Evolutionary conservation across 768 basidiomycete species (phyloP), one percentile per base, ranked within the genome.

Genomic region (Xerocomellus dryophilus): DNA sequence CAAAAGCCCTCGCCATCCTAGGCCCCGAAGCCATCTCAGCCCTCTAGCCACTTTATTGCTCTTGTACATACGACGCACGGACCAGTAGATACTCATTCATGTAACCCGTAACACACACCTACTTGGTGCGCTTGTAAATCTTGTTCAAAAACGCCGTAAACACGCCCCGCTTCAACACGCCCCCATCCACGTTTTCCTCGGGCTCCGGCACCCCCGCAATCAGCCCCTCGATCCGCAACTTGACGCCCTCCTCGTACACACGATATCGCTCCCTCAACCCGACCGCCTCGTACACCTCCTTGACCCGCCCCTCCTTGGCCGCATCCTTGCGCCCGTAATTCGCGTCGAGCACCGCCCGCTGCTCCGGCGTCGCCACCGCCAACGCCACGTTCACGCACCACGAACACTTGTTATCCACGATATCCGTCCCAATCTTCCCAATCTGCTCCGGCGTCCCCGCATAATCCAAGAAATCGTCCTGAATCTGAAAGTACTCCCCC

Each of bases 401-500:
- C 17, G 88, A 89, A 73, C 96, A 98, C 76, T 99, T 99, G 83
- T 98, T 98, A 73, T 99, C 96, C 54, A 98, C 71, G 65, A 99
- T 99, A 70, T 98, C 97, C 15, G 96, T 98, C 20, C 96, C 97
- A 54, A 99, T 85, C 76, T 99, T 98, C 43, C 96, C 96, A 47
- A 98, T 88, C 62, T 88, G 80, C 72, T 94, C 93, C 0, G 93
- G 92, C 8, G 90, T 82, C 5, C 87, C 93, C 18, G 89, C 86
- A 68, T 84, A 97, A 72, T 99, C 97, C 63, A 98, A 83, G 73
- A 86, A 98, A 73, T 98, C 96, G 68, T 98, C 96, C 73, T 99
- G 96, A 54, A 96, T 81, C 73, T 99, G 96, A 85, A 98, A 98
- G 75, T 98, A 99, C 72, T 97, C 94, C 44, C 96, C 96, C 52